phyloP scores from a whole-genome alignment of 768 basidiomycete species.

The Pleurotus tuber-regium region DNA sequence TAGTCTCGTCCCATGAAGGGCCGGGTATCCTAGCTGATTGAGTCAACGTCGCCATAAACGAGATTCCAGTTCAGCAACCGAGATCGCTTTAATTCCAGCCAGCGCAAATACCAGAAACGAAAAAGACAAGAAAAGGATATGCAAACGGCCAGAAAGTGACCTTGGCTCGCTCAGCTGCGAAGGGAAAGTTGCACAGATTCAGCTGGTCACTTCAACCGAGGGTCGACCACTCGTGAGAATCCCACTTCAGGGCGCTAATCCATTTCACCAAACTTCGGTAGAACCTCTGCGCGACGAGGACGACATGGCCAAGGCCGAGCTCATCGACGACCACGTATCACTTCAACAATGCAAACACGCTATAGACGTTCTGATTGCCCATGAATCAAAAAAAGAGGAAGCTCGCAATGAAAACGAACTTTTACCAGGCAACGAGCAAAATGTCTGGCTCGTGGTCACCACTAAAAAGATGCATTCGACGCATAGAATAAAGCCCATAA shows the following conservation, averaged over 20 bases:
- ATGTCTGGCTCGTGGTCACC: constrained; percentile 86
- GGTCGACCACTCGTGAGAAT: constrained; percentile 5
- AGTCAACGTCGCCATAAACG: constrained; percentile 20
- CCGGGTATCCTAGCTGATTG: constrained; percentile 40
- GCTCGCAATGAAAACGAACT: constrained; percentile 74
- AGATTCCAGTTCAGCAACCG: too few relatives aligned
- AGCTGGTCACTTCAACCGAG: not conserved
- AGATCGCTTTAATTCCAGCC: too few relatives aligned
- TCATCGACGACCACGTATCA: constrained; percentile 73
- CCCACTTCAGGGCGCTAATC: not conserved
- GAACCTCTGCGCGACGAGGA: not conserved
- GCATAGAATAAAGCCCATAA: constrained; percentile 75
- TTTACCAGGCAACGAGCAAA: constrained; percentile 74
- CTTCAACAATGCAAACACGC: constrained; percentile 73
- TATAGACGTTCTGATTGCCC: constrained; percentile 70
- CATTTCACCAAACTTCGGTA: not conserved
- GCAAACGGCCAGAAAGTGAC: not conserved
- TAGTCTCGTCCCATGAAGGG: constrained; percentile 78
- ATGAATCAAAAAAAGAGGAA: constrained; percentile 63
- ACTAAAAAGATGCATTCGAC: constrained; percentile 79
- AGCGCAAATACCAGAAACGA: not conserved
- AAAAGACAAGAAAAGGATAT: not conserved
- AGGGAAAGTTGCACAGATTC: not conserved
- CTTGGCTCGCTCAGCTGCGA: too few relatives aligned
- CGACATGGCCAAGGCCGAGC: constrained; percentile 44